Conservation (phyloP, 257 asterid species). For the Solanum etuberosum region DNA sequence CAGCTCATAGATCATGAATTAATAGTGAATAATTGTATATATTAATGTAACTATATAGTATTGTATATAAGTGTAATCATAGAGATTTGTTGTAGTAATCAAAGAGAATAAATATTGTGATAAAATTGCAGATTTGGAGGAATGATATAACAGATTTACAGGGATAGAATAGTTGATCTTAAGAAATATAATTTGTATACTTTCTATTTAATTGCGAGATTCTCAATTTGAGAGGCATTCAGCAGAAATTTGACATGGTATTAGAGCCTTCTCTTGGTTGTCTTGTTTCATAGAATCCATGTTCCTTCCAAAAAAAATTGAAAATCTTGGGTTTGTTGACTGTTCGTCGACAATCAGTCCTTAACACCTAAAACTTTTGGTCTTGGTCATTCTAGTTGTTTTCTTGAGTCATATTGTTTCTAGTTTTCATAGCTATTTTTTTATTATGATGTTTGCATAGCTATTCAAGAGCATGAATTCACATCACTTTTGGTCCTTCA, state of each 20-base stretch:
- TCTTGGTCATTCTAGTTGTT: neutral
- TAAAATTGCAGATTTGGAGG: neutral
- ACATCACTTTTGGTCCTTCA: neutral
- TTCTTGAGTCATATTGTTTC: neutral
- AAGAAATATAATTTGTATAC: neutral
- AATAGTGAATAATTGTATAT: neutral
- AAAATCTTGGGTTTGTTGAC: neutral
- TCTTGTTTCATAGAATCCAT: neutral
- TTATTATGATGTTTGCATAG: too few species aligned
- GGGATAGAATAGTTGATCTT: neutral
- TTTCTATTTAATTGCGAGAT: neutral
- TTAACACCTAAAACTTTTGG: too few species aligned
- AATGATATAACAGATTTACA: neutral
- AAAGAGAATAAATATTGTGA: neutral
- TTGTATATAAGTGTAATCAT: neutral
- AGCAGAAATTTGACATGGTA: neutral
- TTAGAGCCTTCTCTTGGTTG: neutral
- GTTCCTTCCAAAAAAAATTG: neutral
- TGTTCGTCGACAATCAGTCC: neutral
- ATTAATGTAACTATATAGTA: neutral
- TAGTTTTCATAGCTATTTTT: too few species aligned
- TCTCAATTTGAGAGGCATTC: neutral
- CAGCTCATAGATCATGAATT: neutral
- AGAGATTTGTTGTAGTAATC: neutral
- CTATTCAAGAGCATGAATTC: neutral